A percentile compares a stretch with the other conserved stretches of the same genome.
Conservation (phyloP, 768 basidiomycete genomes). For the Russula abietina region DNA sequence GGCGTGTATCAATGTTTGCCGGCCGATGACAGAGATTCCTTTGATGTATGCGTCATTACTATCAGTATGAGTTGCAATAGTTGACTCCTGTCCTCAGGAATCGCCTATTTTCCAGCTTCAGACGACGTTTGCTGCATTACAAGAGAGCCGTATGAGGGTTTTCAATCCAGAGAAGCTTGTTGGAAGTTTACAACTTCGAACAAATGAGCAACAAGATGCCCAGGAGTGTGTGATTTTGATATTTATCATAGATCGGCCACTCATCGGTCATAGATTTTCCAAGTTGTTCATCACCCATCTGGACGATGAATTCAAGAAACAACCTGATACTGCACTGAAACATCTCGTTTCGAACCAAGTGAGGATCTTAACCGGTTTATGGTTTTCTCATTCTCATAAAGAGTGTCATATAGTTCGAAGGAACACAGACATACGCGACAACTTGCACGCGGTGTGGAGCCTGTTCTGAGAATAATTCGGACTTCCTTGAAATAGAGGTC, state of each 20-base stretch:
- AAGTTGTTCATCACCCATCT: slow-evolving; percentile 91
- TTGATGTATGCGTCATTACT: slow-evolving; percentile 34
- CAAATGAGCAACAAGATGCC: slow-evolving; percentile 91
- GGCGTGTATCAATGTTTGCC: slow-evolving; percentile 78
- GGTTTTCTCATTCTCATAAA: background rate
- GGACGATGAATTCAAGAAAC: slow-evolving; percentile 82
- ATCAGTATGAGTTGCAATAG: background rate
- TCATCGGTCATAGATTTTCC: slow-evolving; percentile 58
- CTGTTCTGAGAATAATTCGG: slow-evolving; percentile 59
- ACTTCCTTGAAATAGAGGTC: slow-evolving; percentile 86
- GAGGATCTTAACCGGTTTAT: slow-evolving; percentile 13
- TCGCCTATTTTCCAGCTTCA: slow-evolving; percentile 76
- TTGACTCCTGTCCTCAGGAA: slow-evolving; percentile 40
- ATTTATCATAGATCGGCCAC: background rate
- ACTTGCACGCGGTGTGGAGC: slow-evolving; percentile 64
- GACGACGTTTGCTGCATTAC: slow-evolving; percentile 79
- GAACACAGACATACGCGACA: slow-evolving; percentile 74
- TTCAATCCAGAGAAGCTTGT: slow-evolving; percentile 85
- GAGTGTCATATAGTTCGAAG: slow-evolving; percentile 70
- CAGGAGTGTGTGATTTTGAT: slow-evolving; percentile 62
- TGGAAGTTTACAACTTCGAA: slow-evolving; percentile 73
- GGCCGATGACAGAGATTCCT: slow-evolving; percentile 41
- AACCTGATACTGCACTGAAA: slow-evolving; percentile 53
- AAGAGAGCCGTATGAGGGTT: slow-evolving; percentile 58
- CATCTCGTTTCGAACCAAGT: slow-evolving; percentile 73